Evolutionary conservation across 2,329 filamentous ascomycete genomes (phyloP).

Genomic region (Venturia nashicola): DNA sequence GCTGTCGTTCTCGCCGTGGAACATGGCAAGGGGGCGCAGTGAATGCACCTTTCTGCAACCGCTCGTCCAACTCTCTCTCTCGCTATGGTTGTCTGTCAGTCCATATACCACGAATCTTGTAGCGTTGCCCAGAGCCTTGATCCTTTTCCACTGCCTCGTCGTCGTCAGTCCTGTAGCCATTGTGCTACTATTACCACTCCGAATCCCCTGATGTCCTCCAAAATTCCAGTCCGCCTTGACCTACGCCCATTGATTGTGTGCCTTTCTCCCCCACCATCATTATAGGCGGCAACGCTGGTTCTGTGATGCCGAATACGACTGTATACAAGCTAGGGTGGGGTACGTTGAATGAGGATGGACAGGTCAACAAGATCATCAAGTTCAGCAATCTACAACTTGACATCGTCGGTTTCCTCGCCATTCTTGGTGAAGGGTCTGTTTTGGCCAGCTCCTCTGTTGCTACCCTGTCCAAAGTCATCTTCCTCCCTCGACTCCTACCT

Average conservation of each 20-base stretch:
- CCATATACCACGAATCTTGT: not conserved
- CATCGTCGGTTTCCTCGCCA: conserved; percentile 43
- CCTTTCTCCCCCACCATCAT: not conserved
- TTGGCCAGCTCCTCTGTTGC: conserved; percentile 38
- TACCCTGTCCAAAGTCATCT: conserved; percentile 36
- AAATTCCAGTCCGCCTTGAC: not conserved
- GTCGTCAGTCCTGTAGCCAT: not conserved
- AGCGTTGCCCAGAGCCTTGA: not conserved
- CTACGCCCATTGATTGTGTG: not conserved
- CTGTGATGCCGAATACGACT: not conserved
- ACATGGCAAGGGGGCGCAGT: not conserved
- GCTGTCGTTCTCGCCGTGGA: not conserved
- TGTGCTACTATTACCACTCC: not conserved
- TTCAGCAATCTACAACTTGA: conserved; percentile 35
- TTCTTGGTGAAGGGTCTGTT: conserved; percentile 39
- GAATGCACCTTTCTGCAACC: not conserved
- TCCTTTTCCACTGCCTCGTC: not conserved
- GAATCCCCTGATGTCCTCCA: not conserved
- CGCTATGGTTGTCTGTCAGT: not conserved
- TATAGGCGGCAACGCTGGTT: not conserved
- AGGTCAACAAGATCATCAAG: conserved; percentile 8
- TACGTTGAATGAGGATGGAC: not conserved
- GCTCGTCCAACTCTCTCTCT: not conserved
- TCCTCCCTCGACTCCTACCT: conserved; percentile 36
- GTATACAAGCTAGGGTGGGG: not conserved